Evolutionary conservation across 495 filamentous ascomycete species (phyloP).

Genomic region (Aspergillus panamensis): DNA sequence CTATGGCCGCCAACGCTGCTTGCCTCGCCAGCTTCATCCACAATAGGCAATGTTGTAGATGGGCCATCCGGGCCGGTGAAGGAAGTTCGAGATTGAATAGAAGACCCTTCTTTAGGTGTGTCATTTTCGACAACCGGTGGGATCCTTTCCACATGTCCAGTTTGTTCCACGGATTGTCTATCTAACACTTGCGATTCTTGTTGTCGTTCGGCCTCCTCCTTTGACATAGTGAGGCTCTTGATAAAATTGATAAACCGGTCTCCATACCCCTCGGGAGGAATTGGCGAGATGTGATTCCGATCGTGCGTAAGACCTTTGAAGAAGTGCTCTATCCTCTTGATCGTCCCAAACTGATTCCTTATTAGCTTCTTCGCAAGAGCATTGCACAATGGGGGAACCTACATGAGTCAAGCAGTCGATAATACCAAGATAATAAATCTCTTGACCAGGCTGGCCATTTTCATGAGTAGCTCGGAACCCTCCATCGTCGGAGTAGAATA

Average conservation of each 20-base stretch:
- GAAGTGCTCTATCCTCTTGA: slow-evolving; percentile 88
- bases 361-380: slow-evolving; percentile 1
- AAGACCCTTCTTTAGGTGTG: slow-evolving; percentile 52
- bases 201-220: slow-evolving; percentile 71
- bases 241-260: slow-evolving; percentile 95
- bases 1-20: slow-evolving; percentile 61
- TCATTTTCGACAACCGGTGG: slow-evolving; percentile 48
- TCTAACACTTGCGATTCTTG: slow-evolving; percentile 41
- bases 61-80: slow-evolving; percentile 53
- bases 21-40: slow-evolving; percentile 86
- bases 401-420: slow-evolving; percentile 97
- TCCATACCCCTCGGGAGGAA: slow-evolving; percentile 88
- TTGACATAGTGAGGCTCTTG: slow-evolving; percentile 79
- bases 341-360: slow-evolving; percentile 64
- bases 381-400: slow-evolving; percentile 35
- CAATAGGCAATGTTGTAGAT: slow-evolving; percentile 76
- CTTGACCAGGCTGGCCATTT: slow-evolving; percentile 76
- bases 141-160: slow-evolving; percentile 44
- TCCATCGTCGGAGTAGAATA: slow-evolving; percentile 92
- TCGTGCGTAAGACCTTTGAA: slow-evolving; percentile 85
- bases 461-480: slow-evolving; percentile 93
- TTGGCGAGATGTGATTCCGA: slow-evolving; percentile 82
- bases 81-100: slow-evolving; percentile 52
- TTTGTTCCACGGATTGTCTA: slow-evolving; percentile 33
- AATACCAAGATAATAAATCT: slow-evolving; percentile 96